Evolutionary conservation across 2,329 filamentous ascomycete species (phyloP).

Genomic region (Blumeria hordei): DNA sequence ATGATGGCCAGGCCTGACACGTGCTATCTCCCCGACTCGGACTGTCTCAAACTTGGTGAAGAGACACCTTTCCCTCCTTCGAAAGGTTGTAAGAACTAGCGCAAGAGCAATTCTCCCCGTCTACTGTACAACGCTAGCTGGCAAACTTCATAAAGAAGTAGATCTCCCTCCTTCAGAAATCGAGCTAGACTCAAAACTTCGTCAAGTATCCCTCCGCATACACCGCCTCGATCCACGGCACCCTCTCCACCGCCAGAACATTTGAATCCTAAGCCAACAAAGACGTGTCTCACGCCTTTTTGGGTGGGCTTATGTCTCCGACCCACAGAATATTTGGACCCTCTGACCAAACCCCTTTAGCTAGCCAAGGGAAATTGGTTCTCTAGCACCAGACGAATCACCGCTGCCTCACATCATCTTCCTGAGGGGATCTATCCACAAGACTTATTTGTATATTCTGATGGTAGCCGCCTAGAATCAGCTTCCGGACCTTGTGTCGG

Average conservation of each 20-base stretch:
- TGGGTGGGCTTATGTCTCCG: not conserved
- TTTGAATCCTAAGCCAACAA: not conserved
- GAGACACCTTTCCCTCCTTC: not conserved
- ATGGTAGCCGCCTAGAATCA: not conserved
- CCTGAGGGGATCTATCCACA: not conserved
- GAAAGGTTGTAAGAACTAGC: not conserved
- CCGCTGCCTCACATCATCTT: not conserved
- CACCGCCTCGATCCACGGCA: not conserved
- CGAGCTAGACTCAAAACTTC: not conserved
- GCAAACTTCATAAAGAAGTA: not conserved
- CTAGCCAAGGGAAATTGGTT: not conserved
- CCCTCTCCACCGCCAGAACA: not conserved
- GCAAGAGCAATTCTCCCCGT: not conserved
- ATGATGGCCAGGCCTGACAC: not conserved
- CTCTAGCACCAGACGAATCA: not conserved
- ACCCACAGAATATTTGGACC: not conserved
- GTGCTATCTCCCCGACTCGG: not conserved
- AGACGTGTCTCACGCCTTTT: not conserved
- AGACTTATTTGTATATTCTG: not conserved
- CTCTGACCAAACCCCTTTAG: not conserved
- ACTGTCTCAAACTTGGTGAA: not conserved
- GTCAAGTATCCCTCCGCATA: not conserved
- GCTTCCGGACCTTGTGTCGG: not conserved
- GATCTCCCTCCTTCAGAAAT: not conserved
- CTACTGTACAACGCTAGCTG: not conserved